phyloP scores from a whole-genome alignment of 441 rosid species.

The Populus hybrid region DNA sequence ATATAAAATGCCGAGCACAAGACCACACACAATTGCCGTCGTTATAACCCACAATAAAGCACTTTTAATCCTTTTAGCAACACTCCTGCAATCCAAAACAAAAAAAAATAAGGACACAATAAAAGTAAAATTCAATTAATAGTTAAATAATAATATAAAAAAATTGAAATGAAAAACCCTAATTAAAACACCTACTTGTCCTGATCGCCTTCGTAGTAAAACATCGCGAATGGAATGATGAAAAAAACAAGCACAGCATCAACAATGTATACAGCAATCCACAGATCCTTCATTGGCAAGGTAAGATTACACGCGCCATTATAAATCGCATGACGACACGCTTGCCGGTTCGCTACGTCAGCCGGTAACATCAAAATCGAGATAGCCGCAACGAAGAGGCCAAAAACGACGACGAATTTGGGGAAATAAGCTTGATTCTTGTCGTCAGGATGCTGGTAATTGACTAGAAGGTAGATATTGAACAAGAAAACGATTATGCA shows the following conservation, averaged over 20 bases:
- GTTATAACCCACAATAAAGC: conserved; percentile 77
- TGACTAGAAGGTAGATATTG: conserved; percentile 92
- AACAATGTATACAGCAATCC: conserved; percentile 82
- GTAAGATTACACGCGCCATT: conserved; percentile 92
- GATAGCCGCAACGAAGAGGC: conserved; percentile 81
- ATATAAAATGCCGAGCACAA: conserved; percentile 86
- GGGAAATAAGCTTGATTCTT: conserved; percentile 98
- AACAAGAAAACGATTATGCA: conserved; percentile 77
- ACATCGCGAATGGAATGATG: conserved; percentile 93
- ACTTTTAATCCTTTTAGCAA: conserved; percentile 90
- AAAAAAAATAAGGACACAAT: not conserved
- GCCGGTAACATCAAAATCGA: conserved; percentile 98
- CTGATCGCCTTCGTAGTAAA: conserved; percentile 97
- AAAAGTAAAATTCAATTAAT: not conserved
- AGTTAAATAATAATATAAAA: not conserved
- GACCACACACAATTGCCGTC: conserved; percentile 80
- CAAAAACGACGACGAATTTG: conserved; percentile 87
- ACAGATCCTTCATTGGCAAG: conserved; percentile 92
- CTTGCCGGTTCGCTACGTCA: conserved; percentile 94
- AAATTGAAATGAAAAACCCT: not conserved
- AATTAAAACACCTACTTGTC: conserved; percentile 59
- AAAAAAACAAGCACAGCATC: conserved; percentile 92
- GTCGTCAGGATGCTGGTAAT: conserved; percentile 97
- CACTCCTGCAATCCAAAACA: conserved; percentile 46
- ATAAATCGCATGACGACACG: conserved; percentile 81